phyloP scores from a whole-genome alignment of 768 basidiomycete species.

The Astraeus odoratus region DNA sequence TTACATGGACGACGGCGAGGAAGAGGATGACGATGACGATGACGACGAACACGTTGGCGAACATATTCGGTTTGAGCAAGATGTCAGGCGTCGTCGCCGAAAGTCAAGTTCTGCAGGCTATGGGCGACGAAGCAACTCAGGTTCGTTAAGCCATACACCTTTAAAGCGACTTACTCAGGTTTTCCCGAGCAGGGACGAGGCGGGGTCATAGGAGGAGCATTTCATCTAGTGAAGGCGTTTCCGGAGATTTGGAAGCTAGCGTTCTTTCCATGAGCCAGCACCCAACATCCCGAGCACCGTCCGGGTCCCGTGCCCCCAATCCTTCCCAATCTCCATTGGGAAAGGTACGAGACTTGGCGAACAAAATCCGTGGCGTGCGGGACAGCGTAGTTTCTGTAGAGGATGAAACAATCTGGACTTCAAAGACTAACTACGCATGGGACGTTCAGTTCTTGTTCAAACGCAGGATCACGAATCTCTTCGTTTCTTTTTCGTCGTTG shows the following conservation, averaged over 20 bases:
- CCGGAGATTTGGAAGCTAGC: conserved; percentile 29
- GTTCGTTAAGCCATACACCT: conserved; percentile 3
- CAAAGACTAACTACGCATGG: conserved; percentile 71
- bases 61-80: conserved; percentile 22
- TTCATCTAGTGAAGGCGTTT: conserved; percentile 42
- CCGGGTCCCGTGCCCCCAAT: conserved; percentile 19
- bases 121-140: conserved; percentile 19
- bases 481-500: conserved; percentile 68
- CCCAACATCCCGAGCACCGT: conserved; percentile 4
- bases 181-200: conserved; percentile 6
- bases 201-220: conserved; percentile 31
- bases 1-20: conserved; percentile 42
- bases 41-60: conserved; percentile 43
- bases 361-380: conserved; percentile 43
- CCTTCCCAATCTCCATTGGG: conserved; percentile 30
- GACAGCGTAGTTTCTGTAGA: conserved; percentile 44
- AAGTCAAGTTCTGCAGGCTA: conserved; percentile 25
- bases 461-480: conserved; percentile 77
- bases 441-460: conserved; percentile 85
- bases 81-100: conserved; percentile 29
- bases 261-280: conserved; percentile 16
- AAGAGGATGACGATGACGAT: conserved; percentile 55
- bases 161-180: neutral
- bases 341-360: conserved; percentile 33
- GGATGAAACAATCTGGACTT: conserved; percentile 64